A percentile compares a stretch with the other conserved stretches of the same genome.
phyloP scores from a whole-genome alignment of 2,329 filamentous ascomycete species.

The Bipolaris sorokiniana region DNA sequence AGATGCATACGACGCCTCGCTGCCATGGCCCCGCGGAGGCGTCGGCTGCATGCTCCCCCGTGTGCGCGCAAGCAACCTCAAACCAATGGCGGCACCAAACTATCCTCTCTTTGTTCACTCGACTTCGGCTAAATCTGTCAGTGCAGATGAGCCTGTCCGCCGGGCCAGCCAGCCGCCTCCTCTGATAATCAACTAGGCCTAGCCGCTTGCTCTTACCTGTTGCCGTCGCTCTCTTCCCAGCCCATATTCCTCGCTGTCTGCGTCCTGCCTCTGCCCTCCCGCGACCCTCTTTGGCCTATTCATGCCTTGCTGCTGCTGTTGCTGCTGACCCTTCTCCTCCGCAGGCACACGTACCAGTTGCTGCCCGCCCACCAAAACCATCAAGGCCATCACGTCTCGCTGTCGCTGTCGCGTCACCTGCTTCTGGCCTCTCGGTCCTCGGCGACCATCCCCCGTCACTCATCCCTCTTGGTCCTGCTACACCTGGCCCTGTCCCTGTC shows the following conservation, averaged over 20 bases:
- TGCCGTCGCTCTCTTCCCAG: slow-evolving; percentile 10
- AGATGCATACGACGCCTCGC: neutral
- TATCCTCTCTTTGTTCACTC: slow-evolving; percentile 18
- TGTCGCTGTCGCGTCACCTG: neutral
- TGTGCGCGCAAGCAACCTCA: slow-evolving; percentile 12
- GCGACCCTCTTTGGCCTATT: neutral
- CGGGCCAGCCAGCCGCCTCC: slow-evolving; percentile 16
- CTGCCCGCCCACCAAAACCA: neutral
- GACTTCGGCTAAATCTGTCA: slow-evolving; percentile 22
- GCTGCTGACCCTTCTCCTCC: too few species aligned
- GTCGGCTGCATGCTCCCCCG: slow-evolving; percentile 13
- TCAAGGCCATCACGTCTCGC: neutral
- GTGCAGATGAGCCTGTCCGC: slow-evolving; percentile 18
- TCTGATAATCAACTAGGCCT: slow-evolving; percentile 8
- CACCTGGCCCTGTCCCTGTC: slow-evolving; percentile 2
- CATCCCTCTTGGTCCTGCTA: slow-evolving; percentile 7
- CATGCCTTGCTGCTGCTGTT: neutral
- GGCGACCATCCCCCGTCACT: neutral
- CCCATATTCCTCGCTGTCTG: slow-evolving; percentile 6
- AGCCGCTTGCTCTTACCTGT: slow-evolving; percentile 10
- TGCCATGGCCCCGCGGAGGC: slow-evolving; percentile 7
- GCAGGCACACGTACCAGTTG: too few species aligned
- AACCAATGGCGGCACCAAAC: slow-evolving; percentile 8
- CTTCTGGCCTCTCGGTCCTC: neutral
- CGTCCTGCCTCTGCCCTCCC: slow-evolving; percentile 6